These are phyloP conservation scores for Aspergillus ibericus DNA, from an alignment of 2,329 filamentous ascomycete species.

Conservation along the genomic window DNA sequence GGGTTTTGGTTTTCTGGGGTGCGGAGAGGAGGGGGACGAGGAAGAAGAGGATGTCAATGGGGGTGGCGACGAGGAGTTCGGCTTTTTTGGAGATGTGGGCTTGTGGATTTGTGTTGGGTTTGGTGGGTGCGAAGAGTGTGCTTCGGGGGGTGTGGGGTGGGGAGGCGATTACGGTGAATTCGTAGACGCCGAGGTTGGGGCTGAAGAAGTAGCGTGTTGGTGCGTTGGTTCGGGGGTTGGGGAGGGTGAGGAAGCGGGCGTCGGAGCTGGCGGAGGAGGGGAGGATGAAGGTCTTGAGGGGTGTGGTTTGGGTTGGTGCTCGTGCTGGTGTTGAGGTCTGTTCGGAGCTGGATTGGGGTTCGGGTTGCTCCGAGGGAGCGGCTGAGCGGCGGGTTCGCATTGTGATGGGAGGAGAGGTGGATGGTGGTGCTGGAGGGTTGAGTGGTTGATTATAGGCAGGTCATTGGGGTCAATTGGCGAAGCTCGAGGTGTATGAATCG, in stretches of 20 bases:
- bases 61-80: conserved; percentile 79
- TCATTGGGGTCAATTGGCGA: background rate
- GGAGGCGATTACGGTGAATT: conserved; percentile 59
- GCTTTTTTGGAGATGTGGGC: conserved; percentile 65
- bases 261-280: conserved; percentile 54
- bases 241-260: conserved; percentile 57
- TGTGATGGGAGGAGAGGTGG: background rate
- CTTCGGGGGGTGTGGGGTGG: conserved; percentile 54
- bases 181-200: conserved; percentile 58
- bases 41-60: conserved; percentile 81
- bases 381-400: conserved; percentile 29
- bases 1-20: conserved; percentile 32
- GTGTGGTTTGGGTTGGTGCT: conserved; percentile 25
- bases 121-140: conserved; percentile 51
- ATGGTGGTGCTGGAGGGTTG: background rate
- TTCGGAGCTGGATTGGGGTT: conserved; percentile 12
- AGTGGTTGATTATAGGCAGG: background rate
- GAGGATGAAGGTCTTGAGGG: conserved; percentile 57
- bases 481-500: no score
- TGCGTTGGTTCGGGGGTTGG: conserved; percentile 52
- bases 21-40: conserved; percentile 68
- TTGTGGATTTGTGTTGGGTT: conserved; percentile 6
- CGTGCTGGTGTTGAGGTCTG: conserved; percentile 16
- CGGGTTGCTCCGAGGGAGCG: conserved; percentile 14
- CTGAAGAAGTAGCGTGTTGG: conserved; percentile 60